phyloP scores from a whole-genome alignment of 208 protist genomes.

The Plasmodiophora brassicae region DNA sequence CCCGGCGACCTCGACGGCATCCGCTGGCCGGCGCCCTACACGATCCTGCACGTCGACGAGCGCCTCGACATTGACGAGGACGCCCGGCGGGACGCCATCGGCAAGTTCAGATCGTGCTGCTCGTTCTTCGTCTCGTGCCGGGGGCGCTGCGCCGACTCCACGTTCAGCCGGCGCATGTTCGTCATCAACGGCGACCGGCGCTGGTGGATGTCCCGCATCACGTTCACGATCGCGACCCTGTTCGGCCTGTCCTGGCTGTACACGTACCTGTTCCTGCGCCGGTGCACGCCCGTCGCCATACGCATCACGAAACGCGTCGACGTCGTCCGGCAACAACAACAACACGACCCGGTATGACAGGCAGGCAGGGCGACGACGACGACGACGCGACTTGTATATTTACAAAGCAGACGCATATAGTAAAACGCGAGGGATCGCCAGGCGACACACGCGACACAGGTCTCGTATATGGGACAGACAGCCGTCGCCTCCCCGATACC shows the following conservation, averaged over 20 bases:
- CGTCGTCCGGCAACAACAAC: too few species aligned
- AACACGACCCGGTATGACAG: too few species aligned
- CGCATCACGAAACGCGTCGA: background rate
- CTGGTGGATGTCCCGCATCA: slow-evolving; percentile 14
- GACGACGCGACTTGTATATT: too few species aligned
- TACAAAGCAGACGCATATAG: too few species aligned
- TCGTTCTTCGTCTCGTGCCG: background rate
- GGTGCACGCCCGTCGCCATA: background rate
- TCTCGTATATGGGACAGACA: too few species aligned
- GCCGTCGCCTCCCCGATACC: too few species aligned
- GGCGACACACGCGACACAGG: too few species aligned
- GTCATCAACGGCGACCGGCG: background rate
- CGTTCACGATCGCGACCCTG: background rate
- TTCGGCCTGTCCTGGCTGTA: background rate
- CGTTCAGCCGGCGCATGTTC: background rate
- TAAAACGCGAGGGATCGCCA: too few species aligned
- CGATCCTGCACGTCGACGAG: slow-evolving; percentile 21
- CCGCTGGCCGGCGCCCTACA: background rate
- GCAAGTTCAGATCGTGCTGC: background rate
- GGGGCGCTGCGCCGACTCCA: background rate
- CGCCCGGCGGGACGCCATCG: background rate
- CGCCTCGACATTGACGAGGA: background rate
- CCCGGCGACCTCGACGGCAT: background rate
- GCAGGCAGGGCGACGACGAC: too few species aligned
- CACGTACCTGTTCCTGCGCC: background rate